Conservation (phyloP, 805 yeast genomes). For the Spathaspora arborariae region DNA sequence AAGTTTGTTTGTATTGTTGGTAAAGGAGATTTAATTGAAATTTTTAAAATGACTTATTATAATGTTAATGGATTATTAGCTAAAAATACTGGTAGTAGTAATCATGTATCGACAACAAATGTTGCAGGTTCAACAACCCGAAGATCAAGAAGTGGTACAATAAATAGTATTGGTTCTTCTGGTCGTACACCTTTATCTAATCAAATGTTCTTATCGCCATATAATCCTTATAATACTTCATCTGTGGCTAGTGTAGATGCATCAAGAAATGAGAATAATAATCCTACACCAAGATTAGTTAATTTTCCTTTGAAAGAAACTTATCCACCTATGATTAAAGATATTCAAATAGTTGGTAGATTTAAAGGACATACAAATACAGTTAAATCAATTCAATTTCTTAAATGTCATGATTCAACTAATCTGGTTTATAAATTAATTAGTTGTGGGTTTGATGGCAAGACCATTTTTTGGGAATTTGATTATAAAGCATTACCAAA, state of each 20-base stretch:
- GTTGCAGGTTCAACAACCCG: conserved; percentile 3
- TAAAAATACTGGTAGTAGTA: conserved; percentile 10
- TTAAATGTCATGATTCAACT: conserved; percentile 15
- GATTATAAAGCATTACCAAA: conserved; percentile 39
- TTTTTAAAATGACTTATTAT: conserved; percentile 38
- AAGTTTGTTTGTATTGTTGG: conserved; percentile 45
- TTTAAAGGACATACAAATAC: conserved; percentile 40
- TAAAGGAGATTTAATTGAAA: conserved; percentile 51
- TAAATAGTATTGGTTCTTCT: conserved; percentile 23
- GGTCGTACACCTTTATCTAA: neutral
- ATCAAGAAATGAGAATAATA: conserved; percentile 12
- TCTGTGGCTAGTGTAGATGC: conserved; percentile 11
- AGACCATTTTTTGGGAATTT: conserved; percentile 41
- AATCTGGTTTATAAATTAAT: conserved; percentile 28
- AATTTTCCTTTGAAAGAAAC: neutral
- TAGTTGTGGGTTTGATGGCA: conserved; percentile 39
- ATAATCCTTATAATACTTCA: neutral
- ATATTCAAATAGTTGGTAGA: conserved; percentile 32
- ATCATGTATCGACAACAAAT: conserved; percentile 4
- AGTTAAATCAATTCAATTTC: conserved; percentile 26
- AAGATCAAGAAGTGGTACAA: conserved; percentile 39
- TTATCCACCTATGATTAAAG: conserved; percentile 34
- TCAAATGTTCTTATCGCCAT: conserved; percentile 1
- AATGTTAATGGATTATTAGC: conserved; percentile 33
- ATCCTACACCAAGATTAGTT: conserved; percentile 1